Evolutionary conservation across 2,329 filamentous ascomycete species (phyloP), one percentile per base, ranked within the genome.

Genomic region (Aspergillus sp.): DNA sequence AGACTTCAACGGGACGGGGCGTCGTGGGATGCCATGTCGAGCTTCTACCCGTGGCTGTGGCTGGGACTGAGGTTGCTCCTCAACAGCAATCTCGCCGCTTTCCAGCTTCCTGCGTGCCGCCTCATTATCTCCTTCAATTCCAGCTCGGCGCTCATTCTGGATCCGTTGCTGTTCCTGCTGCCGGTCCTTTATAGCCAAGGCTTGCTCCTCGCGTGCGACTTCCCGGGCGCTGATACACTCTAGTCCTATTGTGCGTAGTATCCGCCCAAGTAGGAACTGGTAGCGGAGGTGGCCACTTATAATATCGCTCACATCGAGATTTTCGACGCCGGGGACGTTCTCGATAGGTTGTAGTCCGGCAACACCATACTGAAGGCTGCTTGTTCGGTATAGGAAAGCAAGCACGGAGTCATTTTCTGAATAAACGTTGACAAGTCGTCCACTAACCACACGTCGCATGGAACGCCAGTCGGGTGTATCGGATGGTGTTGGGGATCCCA

Each of bases 401-500:
- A 97, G 85, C 33, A 97, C 86, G 68, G 91, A 90, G 73, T 97
- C 93, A 59, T 95, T 93, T 52, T 88, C 86, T 2, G 90, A 93
- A 75, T 89, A 96, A 8, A 93, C 91, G 66, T 97, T 97, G 66
- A 96, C 89, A 7, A 96, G 82, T 57, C 89, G 84, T 2, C 93
- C 92, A 2, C 88, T 85, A 0, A 96, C 91, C 0, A 93, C 90
- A 45, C 84, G 86, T 31, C 91, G 85, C 64, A 96, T 85, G 39
- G 85, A 80, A 45, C 87, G 83, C 93, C 93, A 97, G 64, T 91
- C 86, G 1, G 81, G 81, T 0, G 84, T 75, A 45, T 88, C 84
- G 0, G 88, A 90, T 0, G 93, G 91, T 0, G 89, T 86, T 0
- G 93, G 91, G 0, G 90, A 83, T 2, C 93, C 93, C 57, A 97